Conservation (phyloP, 345 rosid genomes). For the Crucihimalaya himalaica region DNA sequence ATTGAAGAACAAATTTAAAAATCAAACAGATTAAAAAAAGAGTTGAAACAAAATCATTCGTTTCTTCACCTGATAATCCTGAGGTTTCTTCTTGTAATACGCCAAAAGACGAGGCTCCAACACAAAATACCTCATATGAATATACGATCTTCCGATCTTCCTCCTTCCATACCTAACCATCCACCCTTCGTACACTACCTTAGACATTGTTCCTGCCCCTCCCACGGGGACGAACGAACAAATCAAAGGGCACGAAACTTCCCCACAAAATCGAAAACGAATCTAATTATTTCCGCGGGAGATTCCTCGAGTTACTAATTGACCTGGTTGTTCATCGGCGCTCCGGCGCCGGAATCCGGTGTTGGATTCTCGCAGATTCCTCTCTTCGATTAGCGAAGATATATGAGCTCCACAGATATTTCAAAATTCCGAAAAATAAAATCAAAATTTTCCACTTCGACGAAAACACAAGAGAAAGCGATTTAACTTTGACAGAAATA, state of each 20-base stretch:
- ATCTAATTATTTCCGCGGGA: conserved; percentile 31
- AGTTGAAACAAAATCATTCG: background rate
- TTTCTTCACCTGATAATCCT: conserved; percentile 70
- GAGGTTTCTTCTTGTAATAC: conserved; percentile 95
- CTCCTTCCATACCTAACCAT: conserved; percentile 99
- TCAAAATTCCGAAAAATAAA: background rate
- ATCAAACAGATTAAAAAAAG: background rate
- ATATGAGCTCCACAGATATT: conserved; percentile 27
- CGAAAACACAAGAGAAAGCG: conserved; percentile 18
- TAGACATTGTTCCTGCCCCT: conserved; percentile 50
- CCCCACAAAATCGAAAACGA: conserved; percentile 20
- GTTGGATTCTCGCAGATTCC: background rate
- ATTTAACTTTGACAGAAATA: conserved; percentile 31
- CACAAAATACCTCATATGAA: conserved; percentile 95
- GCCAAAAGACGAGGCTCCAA: conserved; percentile 89
- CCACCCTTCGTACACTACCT: conserved; percentile 98
- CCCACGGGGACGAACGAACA: background rate
- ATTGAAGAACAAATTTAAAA: background rate
- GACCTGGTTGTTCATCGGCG: conserved; percentile 29
- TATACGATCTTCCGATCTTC: conserved; percentile 92
- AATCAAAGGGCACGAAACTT: conserved; percentile 2
- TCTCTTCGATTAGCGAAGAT: conserved; percentile 11
- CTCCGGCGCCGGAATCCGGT: conserved; percentile 40
- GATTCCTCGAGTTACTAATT: conserved; percentile 18
- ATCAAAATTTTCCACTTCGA: conserved; percentile 1